phyloP scores from a whole-genome alignment of 1,139 yeast species.

The Petasospora fabianii region DNA sequence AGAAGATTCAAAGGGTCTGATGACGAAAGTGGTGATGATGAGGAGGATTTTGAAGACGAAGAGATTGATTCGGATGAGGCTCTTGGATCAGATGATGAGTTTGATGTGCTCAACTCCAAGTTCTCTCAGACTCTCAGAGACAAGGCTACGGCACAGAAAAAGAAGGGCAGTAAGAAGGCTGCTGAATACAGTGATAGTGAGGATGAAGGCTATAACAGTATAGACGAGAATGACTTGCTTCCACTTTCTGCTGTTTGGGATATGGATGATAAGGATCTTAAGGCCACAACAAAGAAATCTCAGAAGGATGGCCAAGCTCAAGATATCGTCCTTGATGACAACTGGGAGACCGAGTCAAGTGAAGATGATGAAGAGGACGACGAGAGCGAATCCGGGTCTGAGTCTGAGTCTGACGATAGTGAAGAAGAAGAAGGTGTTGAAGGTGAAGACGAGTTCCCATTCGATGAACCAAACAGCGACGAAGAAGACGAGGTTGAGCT shows the following conservation, averaged over 20 bases:
- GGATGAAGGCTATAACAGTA: constrained; percentile 41
- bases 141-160: constrained; percentile 38
- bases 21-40: constrained; percentile 27
- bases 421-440: constrained; percentile 31
- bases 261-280: constrained; percentile 56
- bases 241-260: constrained; percentile 89
- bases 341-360: constrained; percentile 24
- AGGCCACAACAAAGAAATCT: constrained; percentile 19
- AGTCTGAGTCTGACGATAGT: constrained; percentile 23
- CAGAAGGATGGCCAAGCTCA: constrained; percentile 29
- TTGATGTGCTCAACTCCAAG: constrained; percentile 61
- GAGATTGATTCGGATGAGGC: constrained; percentile 78
- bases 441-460: constrained; percentile 32
- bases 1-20: constrained; percentile 24
- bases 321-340: constrained; percentile 43
- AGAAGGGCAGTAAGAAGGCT: constrained; percentile 22
- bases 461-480: constrained; percentile 29
- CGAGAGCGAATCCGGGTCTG: constrained; percentile 12
- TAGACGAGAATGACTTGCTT: constrained; percentile 72
- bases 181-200: constrained; percentile 36
- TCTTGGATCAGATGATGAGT: constrained; percentile 71
- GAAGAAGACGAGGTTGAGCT: constrained; percentile 38
- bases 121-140: constrained; percentile 69
- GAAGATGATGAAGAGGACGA: constrained; percentile 28
- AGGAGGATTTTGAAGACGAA: constrained; percentile 54